These are phyloP conservation scores for Entonaema liquescens DNA, from an alignment of 495 filamentous ascomycete genomes.

Conservation along the genomic window DNA sequence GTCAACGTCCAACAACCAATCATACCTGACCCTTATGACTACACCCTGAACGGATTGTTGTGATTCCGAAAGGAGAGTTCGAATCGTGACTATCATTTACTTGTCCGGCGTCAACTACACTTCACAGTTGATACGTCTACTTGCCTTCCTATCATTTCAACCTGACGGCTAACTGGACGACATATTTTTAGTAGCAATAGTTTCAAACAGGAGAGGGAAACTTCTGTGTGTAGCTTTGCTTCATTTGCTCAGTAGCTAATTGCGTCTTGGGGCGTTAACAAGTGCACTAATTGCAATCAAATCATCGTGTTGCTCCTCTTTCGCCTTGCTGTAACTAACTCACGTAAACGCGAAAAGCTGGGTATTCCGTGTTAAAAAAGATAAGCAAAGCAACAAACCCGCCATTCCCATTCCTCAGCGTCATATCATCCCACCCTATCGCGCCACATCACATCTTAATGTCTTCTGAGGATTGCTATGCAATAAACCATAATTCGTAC, in stretches of 20 bases:
- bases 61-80: slow-evolving; percentile 15
- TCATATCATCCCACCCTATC: no score
- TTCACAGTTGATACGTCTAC: not conserved
- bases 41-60: slow-evolving; percentile 15
- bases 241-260: not conserved
- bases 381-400: not conserved
- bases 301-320: not conserved
- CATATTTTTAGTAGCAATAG: slow-evolving; percentile 5
- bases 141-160: not conserved
- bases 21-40: slow-evolving; percentile 1
- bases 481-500: slow-evolving; percentile 31
- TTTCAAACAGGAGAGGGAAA: not conserved
- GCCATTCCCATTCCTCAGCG: not conserved
- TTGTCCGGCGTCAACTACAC: not conserved
- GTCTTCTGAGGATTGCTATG: slow-evolving; percentile 16
- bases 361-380: not conserved
- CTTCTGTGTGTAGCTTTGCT: not conserved
- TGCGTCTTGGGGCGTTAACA: no score
- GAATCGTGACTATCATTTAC: not conserved
- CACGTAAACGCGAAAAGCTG: not conserved
- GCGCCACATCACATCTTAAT: not conserved
- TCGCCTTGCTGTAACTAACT: not conserved
- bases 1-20: slow-evolving; percentile 20
- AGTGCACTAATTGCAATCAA: not conserved
- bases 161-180: not conserved